phyloP scores from a whole-genome alignment of 768 basidiomycete genomes.

The Naganishia antarctica region DNA sequence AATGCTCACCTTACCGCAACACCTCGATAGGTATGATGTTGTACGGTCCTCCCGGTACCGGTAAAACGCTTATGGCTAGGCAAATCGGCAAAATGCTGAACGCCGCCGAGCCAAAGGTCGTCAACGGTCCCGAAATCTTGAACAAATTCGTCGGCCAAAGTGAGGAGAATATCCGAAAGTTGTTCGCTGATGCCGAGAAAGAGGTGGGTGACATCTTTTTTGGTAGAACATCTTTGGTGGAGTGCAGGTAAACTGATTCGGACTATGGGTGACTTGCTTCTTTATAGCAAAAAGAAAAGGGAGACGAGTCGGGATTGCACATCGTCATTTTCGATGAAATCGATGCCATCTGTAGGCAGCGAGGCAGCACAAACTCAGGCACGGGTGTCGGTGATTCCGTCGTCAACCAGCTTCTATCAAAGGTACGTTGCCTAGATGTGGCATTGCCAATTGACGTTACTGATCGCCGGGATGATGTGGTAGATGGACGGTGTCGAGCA shows the following conservation, averaged over 20 bases:
- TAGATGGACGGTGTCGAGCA: constrained; percentile 99
- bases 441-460: not conserved
- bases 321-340: constrained; percentile 99
- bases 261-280: no score
- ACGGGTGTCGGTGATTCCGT: constrained; percentile 99
- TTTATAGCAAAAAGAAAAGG: constrained; percentile 86
- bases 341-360: constrained; percentile 97
- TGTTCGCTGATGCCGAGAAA: constrained; percentile 97
- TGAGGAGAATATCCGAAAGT: constrained; percentile 95
- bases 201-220: constrained; percentile 58
- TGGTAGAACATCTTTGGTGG: not conserved
- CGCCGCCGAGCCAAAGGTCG: constrained; percentile 93
- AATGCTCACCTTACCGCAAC: constrained; percentile 5
- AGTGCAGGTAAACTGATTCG: not conserved
- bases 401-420: constrained; percentile 95
- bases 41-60: constrained; percentile 94
- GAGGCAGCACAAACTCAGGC: constrained; percentile 82
- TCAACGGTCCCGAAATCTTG: constrained; percentile 95
- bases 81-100: constrained; percentile 99
- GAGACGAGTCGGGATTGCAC: constrained; percentile 91
- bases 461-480: not conserved
- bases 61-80: constrained; percentile 94
- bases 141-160: constrained; percentile 96
- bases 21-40: constrained; percentile 70
- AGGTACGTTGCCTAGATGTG: constrained; percentile 56